Conservation (phyloP, 2,329 filamentous ascomycete species). For the Stemphylium lycopersici region DNA sequence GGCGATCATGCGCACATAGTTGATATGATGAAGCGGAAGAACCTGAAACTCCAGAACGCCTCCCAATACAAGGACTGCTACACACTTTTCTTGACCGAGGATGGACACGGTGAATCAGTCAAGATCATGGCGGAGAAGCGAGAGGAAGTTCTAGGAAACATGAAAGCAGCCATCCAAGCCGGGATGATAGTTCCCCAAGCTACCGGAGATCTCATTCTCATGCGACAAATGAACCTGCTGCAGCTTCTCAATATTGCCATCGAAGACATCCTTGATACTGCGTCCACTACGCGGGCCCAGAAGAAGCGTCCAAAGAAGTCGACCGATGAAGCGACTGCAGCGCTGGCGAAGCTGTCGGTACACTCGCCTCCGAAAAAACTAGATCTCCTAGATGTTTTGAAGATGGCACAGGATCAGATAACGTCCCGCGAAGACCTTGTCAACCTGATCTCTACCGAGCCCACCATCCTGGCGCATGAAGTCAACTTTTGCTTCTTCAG, state of each 20-base stretch:
- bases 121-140: slow-evolving; percentile 25
- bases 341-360: slow-evolving; percentile 46
- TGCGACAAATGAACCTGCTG: slow-evolving; percentile 49
- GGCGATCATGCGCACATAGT: slow-evolving; percentile 50
- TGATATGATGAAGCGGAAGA: slow-evolving; percentile 42
- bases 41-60: slow-evolving; percentile 38
- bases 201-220: slow-evolving; percentile 46
- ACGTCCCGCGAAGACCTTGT: slow-evolving; percentile 45
- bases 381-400: slow-evolving; percentile 31
- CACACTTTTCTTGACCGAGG: slow-evolving; percentile 47
- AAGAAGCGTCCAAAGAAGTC: slow-evolving; percentile 36
- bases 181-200: slow-evolving; percentile 27
- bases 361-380: slow-evolving; percentile 9
- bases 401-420: neutral
- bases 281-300: slow-evolving; percentile 40
- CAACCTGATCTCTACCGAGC: slow-evolving; percentile 30
- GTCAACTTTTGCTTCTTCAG: slow-evolving; percentile 51
- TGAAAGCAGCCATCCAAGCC: slow-evolving; percentile 25
- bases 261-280: slow-evolving; percentile 52
- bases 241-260: slow-evolving; percentile 52
- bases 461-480: slow-evolving; percentile 15
- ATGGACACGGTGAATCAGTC: slow-evolving; percentile 49
- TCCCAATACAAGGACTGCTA: slow-evolving; percentile 40
- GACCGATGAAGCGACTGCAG: slow-evolving; percentile 33
- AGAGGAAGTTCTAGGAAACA: slow-evolving; percentile 22